Base-by-base conservation (phyloP, 192 early-diverging fungal genomes). In the Jimgerdemannia flammicorona region DNA sequence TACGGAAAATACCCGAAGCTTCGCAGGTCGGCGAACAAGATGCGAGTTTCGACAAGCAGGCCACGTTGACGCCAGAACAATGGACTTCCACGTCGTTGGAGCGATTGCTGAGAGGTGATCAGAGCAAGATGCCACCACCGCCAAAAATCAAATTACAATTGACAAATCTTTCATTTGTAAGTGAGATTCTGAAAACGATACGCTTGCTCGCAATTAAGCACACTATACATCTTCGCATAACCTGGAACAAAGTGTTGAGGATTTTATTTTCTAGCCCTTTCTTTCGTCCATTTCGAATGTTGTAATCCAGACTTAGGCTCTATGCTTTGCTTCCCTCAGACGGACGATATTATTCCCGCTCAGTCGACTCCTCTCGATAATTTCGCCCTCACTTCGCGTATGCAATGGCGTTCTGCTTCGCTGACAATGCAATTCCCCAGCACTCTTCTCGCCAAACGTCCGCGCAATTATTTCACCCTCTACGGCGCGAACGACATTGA, bases 401-500 rank as follows among this genome's bases (percentile, higher is more conserved):
- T 93, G 41, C 87, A 90, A 43, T 94, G 94, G 89, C 88, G 93
- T 4, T 87, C 89, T 65, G 84, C 78, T 10, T 81, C 87, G 3
- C 80, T 98, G 63, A 72, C 78, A 2, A 75, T 79, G 14, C 90
- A 91, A 63, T 97, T 93, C 77, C 87, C 95, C 0, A 86, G 81
- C 43, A 86, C 97, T 6, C 80, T 91, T 7, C 49, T 59, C 14
- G 77, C 81, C 2, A 77, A 79, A 3, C 82, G 90, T 43, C 86
- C 93, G 39, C 63, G 77, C 11, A 79, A 83, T 19, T 78, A 94
- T 20, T 99, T 99, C 78, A 90, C 96, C 8, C 78, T 96, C 8
- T 99, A 93, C 79, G 93, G 90, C 74, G 92, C 91, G 7, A 93
- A 94, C 74, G 93, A 96, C 72, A 87, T 97, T 17, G 97, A 99